Conservation (phyloP, 306 rosid genomes). For the Pueraria montana region DNA sequence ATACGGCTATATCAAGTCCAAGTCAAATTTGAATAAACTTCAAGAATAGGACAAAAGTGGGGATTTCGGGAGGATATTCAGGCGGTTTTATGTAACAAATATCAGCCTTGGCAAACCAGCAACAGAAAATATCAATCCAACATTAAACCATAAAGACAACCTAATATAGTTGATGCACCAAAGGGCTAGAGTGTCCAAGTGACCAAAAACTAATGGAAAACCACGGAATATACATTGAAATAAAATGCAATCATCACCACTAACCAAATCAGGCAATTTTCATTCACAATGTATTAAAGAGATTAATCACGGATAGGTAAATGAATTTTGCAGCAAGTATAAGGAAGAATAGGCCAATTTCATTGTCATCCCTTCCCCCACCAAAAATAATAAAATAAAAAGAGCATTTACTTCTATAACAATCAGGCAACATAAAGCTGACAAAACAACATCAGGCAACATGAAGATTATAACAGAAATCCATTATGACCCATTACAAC, state of each 20-base stretch:
- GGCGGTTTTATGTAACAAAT: neutral
- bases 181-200: constrained; percentile 20
- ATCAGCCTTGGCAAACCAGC: constrained; percentile 31
- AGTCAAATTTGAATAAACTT: neutral
- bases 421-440: neutral
- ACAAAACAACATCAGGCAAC: neutral
- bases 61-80: constrained; percentile 7
- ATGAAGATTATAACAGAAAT: neutral
- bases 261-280: constrained; percentile 28
- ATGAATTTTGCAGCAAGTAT: constrained; percentile 11
- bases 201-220: constrained; percentile 2
- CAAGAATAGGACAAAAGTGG: neutral
- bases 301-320: constrained; percentile 19
- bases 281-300: neutral
- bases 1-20: constrained; percentile 6
- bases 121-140: neutral
- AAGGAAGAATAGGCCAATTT: neutral
- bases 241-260: constrained; percentile 23
- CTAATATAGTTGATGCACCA: neutral
- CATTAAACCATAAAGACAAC: constrained; percentile 24
- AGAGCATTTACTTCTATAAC: neutral
- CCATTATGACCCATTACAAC: neutral
- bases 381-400: neutral
- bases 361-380: neutral
- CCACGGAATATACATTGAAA: neutral